Evolutionary conservation across 1,139 yeast genomes (phyloP), one percentile per base, ranked within the genome.

Genomic region (Pichia sp.): DNA sequence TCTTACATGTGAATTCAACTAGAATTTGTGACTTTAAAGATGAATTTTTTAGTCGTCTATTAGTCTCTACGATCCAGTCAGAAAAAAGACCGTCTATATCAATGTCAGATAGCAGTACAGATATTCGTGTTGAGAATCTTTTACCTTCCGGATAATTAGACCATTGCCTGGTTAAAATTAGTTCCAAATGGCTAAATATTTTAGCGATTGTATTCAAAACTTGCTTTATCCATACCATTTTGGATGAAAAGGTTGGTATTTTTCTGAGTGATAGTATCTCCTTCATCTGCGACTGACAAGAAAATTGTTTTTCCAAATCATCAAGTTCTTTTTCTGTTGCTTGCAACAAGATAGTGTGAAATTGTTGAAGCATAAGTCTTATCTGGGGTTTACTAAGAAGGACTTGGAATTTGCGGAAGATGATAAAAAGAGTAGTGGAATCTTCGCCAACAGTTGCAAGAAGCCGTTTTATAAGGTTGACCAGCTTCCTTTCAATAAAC

Each of bases 81-180:
- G 71, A 68, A 55, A 75, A 78, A 0, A 76, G 59, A 0, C 53
- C 62, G 5, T 74, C 68, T 0, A 82, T 66, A 49, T 83, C 73
- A 12, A 83, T 68, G 46, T 74, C 77, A 22, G 72, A 68, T 18
- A 73, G 62, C 45, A 86, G 71, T 1, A 71, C 67, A 1, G 65
- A 61, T 16, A 82, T 74, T 54, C 82, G 87, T 1, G 73, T 66
- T 16, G 75, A 72, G 1, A 91, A 76, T 56, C 77, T 79, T 50
- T 75, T 78, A 0, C 96, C 97, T 47, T 85, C 83, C 0, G 91
- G 82, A 60, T 84, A 87, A 43, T 79, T 74, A 47, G 71, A 73
- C 97, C 97, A 91, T 30, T 83, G 85, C 13, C 72, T 63, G 0
- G 97, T 96, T 10, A 91, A 72, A 2, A 83, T 74, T 13, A 74